Base-by-base conservation (phyloP, 441 rosid genomes). In the Capsella rubella region DNA sequence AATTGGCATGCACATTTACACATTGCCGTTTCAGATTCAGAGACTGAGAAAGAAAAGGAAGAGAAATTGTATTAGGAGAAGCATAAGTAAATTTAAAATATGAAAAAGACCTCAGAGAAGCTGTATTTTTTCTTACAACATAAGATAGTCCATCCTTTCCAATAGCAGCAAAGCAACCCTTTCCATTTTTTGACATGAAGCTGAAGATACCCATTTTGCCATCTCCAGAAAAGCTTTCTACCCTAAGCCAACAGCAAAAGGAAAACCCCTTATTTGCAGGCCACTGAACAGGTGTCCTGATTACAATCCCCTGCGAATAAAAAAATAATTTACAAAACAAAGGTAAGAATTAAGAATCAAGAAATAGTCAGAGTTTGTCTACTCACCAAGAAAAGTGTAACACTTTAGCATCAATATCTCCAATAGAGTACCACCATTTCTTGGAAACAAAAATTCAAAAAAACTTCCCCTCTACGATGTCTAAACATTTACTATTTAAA, bases 191-290 rank as follows among this genome's bases (percentile, higher is more conserved):
- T 59, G 92, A 78, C 49, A 93, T 89, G 84, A 96, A 96, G 86
- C 91, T 86, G 85, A 96, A 96, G 81, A 96, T 91, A 67, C 93
- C 90, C 97, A 93, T 88, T 73, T 87, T 80, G 72, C 92, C 95
- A 81, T 72, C 85, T 71, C 85, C 82, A 34, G 90, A 96, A 78
- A 91, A 93, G 78, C 83, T 84, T 89, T 96, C 99, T 69, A 93
- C 92, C 84, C 99, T 87, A 71, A 96, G 90, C 99, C 99, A 96
- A 74, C 99, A 96, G 71, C 97, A 89, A 83, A 93, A 96, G 71
- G 99, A 93, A 82, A 93, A 93, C 46, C 99, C 98, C 82, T 88
- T 93, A 76, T 85, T 90, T 53, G 87, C 83, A 79, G 99, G 99
- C 98, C 97, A 96, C 73, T 89, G 98, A 50, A 91, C 71, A 40